Percentiles rank a stretch among this genome's conserved stretches.
Evolutionary conservation across 257 asterid species (phyloP).

Genomic region (Striga asiatica): DNA sequence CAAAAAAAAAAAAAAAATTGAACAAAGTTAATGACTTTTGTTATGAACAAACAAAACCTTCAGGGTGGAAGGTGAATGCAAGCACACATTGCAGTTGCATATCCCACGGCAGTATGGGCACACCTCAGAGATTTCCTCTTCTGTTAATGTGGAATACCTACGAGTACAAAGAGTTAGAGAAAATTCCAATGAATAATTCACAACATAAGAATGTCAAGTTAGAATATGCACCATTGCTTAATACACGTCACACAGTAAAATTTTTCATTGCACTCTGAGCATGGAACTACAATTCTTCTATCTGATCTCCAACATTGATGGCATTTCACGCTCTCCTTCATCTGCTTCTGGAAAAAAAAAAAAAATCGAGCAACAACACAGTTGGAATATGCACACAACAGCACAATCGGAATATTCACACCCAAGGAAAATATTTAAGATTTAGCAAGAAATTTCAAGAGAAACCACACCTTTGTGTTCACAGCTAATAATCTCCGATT

Average conservation of each 20-base stretch:
- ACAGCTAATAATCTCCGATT: constrained; percentile 20
- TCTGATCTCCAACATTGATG: constrained; percentile 65
- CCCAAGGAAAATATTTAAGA: not conserved
- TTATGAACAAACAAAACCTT: constrained; percentile 35
- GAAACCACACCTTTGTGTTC: constrained; percentile 24
- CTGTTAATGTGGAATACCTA: constrained; percentile 62
- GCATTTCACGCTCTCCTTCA: constrained; percentile 28
- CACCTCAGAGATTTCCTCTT: constrained; percentile 47
- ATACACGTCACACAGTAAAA: constrained; percentile 60
- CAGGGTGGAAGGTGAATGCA: constrained; percentile 40
- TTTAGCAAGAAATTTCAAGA: not conserved
- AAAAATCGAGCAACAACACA: not conserved
- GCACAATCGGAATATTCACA: constrained; percentile 1
- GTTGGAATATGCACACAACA: not conserved
- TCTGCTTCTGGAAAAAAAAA: constrained; percentile 23
- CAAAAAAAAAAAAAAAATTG: not conserved
- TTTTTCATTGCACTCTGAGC: constrained; percentile 42
- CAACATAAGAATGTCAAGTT: not conserved
- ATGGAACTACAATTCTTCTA: constrained; percentile 57
- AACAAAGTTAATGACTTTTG: constrained; percentile 1
- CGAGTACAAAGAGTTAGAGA: not conserved
- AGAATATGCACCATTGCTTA: constrained; percentile 48
- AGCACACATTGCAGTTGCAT: constrained; percentile 86
- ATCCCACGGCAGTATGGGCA: constrained; percentile 71
- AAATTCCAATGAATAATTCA: not conserved